These are phyloP conservation scores for Prunus armeniaca DNA, from an alignment of 306 rosid species.

Conservation along the genomic window DNA sequence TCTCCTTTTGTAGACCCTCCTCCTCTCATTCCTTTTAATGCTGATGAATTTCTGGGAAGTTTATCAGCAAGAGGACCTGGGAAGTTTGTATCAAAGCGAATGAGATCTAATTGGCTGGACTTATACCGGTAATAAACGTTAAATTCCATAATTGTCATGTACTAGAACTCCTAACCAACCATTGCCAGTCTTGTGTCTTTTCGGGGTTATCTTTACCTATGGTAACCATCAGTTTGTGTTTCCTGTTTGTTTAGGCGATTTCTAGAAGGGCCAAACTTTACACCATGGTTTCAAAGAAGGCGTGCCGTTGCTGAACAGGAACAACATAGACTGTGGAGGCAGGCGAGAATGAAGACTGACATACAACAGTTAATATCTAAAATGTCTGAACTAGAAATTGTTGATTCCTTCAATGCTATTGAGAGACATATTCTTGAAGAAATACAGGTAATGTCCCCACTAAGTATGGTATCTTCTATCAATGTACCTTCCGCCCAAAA, in stretches of 20 bases:
- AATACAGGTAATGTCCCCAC: constrained; percentile 46
- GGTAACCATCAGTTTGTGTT: not conserved
- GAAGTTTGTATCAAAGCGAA: constrained; percentile 82
- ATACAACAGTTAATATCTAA: constrained; percentile 55
- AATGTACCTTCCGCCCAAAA: not conserved
- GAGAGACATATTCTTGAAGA: constrained; percentile 77
- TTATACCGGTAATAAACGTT: constrained; percentile 59
- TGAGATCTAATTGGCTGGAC: constrained; percentile 88
- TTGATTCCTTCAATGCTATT: constrained; percentile 69
- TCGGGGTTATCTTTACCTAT: not conserved
- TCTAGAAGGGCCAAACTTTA: constrained; percentile 78
- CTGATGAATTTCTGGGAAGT: constrained; percentile 69
- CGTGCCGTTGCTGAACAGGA: constrained; percentile 81
- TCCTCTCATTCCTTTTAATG: constrained; percentile 56
- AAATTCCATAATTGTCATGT: constrained; percentile 3
- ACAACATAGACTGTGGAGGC: constrained; percentile 78
- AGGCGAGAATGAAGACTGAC: constrained; percentile 72
- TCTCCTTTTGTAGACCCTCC: constrained; percentile 83
- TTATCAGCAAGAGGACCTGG: constrained; percentile 84
- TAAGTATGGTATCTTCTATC: constrained; percentile 1
- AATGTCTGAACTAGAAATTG: constrained; percentile 73
- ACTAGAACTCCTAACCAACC: constrained; percentile 13
- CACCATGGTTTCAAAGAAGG: constrained; percentile 83
- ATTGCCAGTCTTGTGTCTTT: not conserved
- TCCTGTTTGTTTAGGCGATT: constrained; percentile 59